A percentile compares a stretch with the other conserved stretches of the same genome.
These are phyloP conservation scores for Colletotrichum sp. DNA, from an alignment of 2,329 filamentous ascomycete species.

Conservation along the genomic window DNA sequence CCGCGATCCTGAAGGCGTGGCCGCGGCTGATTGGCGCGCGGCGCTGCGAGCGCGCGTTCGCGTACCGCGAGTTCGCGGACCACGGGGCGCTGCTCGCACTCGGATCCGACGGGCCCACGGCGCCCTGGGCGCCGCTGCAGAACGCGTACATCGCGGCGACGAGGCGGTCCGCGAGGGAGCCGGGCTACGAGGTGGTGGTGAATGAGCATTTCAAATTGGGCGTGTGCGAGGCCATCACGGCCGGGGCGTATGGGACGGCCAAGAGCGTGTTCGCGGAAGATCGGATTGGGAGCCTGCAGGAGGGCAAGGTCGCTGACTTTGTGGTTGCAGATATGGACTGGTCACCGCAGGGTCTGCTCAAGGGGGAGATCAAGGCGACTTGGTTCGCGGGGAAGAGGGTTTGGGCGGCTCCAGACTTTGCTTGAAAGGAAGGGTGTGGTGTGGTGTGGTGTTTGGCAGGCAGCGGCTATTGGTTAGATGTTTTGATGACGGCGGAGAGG, in stretches of 20 bases:
- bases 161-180: slow-evolving; percentile 51
- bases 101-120: slow-evolving; percentile 58
- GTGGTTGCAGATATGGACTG: slow-evolving; percentile 55
- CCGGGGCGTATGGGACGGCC: slow-evolving; percentile 52
- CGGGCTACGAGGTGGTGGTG: slow-evolving; percentile 39
- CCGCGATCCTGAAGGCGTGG: slow-evolving; percentile 62
- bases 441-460: not conserved
- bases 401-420: slow-evolving; percentile 21
- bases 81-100: slow-evolving; percentile 54
- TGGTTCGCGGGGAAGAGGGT: slow-evolving; percentile 50
- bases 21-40: slow-evolving; percentile 53
- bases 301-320: slow-evolving; percentile 57
- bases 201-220: slow-evolving; percentile 53
- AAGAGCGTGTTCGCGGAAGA: slow-evolving; percentile 55
- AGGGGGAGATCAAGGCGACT: slow-evolving; percentile 48
- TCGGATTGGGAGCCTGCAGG: slow-evolving; percentile 49
- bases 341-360: slow-evolving; percentile 45
- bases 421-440: not conserved
- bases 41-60: slow-evolving; percentile 58
- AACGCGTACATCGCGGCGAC: slow-evolving; percentile 60
- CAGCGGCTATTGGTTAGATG: not conserved
- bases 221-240: slow-evolving; percentile 51
- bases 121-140: slow-evolving; percentile 50
- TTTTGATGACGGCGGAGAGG: not conserved
- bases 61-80: slow-evolving; percentile 59